These are phyloP conservation scores for Erysimum cheiri DNA, from an alignment of 441 rosid species.

Conservation along the genomic window DNA sequence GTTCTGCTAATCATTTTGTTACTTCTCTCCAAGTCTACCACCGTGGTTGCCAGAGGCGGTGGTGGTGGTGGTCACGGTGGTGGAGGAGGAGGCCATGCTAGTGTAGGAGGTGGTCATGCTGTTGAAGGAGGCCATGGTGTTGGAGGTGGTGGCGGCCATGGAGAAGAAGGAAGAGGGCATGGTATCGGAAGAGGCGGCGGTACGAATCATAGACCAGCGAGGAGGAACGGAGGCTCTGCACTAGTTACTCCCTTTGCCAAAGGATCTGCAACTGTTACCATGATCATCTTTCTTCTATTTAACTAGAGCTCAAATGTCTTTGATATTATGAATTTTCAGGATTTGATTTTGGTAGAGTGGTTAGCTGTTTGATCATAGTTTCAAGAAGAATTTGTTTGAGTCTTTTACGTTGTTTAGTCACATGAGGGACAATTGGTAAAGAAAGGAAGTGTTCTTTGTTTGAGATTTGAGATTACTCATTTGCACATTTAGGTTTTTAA, in stretches of 20 bases:
- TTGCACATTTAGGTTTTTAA: neutral
- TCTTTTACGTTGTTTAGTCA: constrained; percentile 7
- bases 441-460: neutral
- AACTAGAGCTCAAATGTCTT: constrained; percentile 9
- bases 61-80: constrained; percentile 41
- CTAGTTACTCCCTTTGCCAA: neutral
- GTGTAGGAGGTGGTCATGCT: constrained; percentile 30
- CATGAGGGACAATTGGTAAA: neutral
- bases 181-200: constrained; percentile 42
- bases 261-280: constrained; percentile 1
- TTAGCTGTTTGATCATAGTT: constrained; percentile 16
- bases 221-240: constrained; percentile 21
- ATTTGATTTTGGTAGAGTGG: neutral
- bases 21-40: constrained; percentile 19
- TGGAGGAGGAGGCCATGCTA: neutral
- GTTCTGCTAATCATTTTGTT: constrained; percentile 18
- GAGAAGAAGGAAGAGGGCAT: constrained; percentile 13
- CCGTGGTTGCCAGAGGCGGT: constrained; percentile 22
- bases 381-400: neutral
- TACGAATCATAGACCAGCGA: constrained; percentile 34
- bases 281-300: constrained; percentile 10
- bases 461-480: constrained; percentile 9
- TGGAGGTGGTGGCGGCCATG: constrained; percentile 38
- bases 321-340: neutral
- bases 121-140: constrained; percentile 30